These are phyloP conservation scores for Fusarium zealandicum DNA, from an alignment of 2,329 filamentous ascomycete genomes.

Conservation along the genomic window DNA sequence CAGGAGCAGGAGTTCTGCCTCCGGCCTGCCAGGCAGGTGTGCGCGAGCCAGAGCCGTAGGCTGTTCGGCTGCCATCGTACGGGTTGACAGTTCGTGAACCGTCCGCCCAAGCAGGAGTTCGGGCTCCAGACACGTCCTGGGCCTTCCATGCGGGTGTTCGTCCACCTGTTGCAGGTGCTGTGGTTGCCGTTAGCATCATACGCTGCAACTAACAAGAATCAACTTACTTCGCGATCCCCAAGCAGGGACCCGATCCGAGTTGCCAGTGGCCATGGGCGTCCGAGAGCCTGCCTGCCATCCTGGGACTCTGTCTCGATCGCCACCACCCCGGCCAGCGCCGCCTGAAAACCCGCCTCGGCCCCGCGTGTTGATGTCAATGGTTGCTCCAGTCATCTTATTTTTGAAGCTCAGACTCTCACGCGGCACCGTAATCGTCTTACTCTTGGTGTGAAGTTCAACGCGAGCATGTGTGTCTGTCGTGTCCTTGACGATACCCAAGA, in stretches of 20 bases:
- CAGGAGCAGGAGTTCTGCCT: constrained; percentile 70
- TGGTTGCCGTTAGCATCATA: constrained; percentile 35
- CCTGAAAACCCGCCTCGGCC: constrained; percentile 55
- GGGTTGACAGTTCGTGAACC: constrained; percentile 73
- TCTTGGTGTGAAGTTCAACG: constrained; percentile 93
- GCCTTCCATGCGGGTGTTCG: constrained; percentile 70
- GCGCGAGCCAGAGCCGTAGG: constrained; percentile 76
- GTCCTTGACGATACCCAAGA: constrained; percentile 95
- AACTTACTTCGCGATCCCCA: constrained; percentile 76
- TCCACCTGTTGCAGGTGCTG: constrained; percentile 64
- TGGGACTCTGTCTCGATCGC: constrained; percentile 49
- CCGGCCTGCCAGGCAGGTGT: constrained; percentile 83
- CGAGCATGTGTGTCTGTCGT: constrained; percentile 85
- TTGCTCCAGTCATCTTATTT: constrained; percentile 80
- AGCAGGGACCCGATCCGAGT: constrained; percentile 75
- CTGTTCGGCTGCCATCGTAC: constrained; percentile 76
- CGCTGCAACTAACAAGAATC: too few species aligned
- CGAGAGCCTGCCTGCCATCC: constrained; percentile 72
- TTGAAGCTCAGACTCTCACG: constrained; percentile 86
- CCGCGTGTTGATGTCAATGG: constrained; percentile 72
- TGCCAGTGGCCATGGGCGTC: constrained; percentile 68
- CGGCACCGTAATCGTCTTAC: constrained; percentile 84
- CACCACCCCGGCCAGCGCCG: constrained; percentile 55
- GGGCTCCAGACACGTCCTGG: constrained; percentile 60
- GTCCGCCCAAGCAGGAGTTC: constrained; percentile 76